Evolutionary conservation across 1,139 yeast species (phyloP).

Genomic region (Geotrichum aggregatum): DNA sequence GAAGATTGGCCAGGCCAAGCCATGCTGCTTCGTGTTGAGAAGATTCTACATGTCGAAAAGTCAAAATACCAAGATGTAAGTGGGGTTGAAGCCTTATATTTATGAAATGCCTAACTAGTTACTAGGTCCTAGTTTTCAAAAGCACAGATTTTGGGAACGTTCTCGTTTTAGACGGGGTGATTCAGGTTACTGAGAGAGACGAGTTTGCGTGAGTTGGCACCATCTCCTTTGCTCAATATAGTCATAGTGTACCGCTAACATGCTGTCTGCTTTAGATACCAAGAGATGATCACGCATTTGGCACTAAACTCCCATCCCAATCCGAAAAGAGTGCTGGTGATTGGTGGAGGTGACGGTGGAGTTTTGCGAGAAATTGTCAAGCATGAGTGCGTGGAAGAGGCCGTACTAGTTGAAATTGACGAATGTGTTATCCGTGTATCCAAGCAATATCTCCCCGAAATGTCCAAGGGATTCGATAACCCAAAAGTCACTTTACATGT

Average conservation of each 20-base stretch:
- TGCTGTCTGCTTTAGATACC: conserved; percentile 44
- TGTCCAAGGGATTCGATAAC: conserved; percentile 74
- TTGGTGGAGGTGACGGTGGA: conserved; percentile 98
- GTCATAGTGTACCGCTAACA: too few species aligned
- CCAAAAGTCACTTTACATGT: conserved; percentile 79
- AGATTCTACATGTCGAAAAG: conserved; percentile 72
- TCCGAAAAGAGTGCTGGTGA: conserved; percentile 83
- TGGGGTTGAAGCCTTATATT: neutral
- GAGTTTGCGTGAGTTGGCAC: conserved; percentile 61
- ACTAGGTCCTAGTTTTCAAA: conserved; percentile 64
- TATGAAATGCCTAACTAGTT: neutral
- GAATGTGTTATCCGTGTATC: conserved; percentile 81
- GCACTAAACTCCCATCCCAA: conserved; percentile 86
- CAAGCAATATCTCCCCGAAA: conserved; percentile 76
- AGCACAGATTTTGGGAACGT: conserved; percentile 88
- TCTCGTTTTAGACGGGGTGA: conserved; percentile 81
- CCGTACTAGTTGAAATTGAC: conserved; percentile 87
- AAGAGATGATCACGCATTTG: conserved; percentile 90
- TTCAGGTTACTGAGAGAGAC: conserved; percentile 91
- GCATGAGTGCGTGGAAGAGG: conserved; percentile 77
- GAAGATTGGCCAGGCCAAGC: conserved; percentile 96
- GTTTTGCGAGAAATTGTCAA: conserved; percentile 88
- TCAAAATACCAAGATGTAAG: conserved; percentile 76
- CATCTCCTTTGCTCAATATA: neutral
- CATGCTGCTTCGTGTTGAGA: conserved; percentile 76